A percentile compares a stretch with the other conserved stretches of the same genome.
These are phyloP conservation scores for Aspergillus fructus DNA, from an alignment of 2,329 filamentous ascomycete genomes.

Conservation along the genomic window DNA sequence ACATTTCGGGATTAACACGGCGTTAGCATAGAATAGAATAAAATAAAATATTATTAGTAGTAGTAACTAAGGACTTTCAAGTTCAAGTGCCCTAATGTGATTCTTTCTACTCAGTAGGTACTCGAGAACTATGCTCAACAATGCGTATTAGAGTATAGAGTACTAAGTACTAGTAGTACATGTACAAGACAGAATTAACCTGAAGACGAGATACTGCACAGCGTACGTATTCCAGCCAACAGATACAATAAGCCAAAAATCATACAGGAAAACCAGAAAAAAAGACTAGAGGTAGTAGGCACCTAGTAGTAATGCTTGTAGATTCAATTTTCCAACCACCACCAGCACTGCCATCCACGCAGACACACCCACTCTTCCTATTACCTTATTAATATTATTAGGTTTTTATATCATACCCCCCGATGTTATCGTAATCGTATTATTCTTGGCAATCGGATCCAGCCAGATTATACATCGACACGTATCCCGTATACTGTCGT, in stretches of 20 bases:
- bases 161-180: no score
- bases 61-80: no score
- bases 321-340: neutral
- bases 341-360: neutral
- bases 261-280: neutral
- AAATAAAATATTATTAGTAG: no score
- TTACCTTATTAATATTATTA: neutral
- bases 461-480: constrained; percentile 1
- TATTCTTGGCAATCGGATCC: neutral
- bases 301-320: neutral
- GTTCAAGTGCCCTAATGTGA: no score
- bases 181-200: neutral
- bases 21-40: no score
- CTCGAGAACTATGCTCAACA: no score
- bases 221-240: neutral
- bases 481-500: neutral
- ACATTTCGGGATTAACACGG: no score
- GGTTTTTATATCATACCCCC: neutral
- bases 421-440: neutral
- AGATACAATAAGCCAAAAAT: neutral
- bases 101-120: no score
- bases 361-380: neutral
- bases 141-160: no score
- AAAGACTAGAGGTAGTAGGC: neutral
- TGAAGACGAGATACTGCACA: neutral